Percentiles rank a stretch among this genome's conserved stretches.
These are phyloP conservation scores for Catenaria anguillulae DNA, from an alignment of 371 early-diverging fungal genomes.

Conservation along the genomic window DNA sequence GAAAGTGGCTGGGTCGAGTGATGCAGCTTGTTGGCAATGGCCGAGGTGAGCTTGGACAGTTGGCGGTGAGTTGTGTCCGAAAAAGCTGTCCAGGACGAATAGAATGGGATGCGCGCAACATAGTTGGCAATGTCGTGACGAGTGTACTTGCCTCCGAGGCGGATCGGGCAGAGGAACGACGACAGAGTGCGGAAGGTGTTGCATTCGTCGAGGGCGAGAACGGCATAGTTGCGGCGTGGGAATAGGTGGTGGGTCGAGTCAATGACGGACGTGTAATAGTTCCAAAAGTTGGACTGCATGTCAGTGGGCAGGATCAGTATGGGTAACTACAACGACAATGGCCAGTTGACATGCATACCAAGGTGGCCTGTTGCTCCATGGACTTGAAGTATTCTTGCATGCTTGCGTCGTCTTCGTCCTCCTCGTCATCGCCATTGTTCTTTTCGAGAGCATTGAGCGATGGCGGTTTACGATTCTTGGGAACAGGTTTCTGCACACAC, in stretches of 20 bases:
- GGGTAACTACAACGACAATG: too few species aligned
- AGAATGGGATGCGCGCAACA: constrained; percentile 18
- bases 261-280: constrained; percentile 8
- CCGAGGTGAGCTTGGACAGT: background rate
- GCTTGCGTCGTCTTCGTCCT: background rate
- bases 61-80: constrained; percentile 2
- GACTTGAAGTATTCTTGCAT: background rate
- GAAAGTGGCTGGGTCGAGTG: background rate
- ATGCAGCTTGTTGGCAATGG: background rate
- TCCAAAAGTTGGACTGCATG: background rate
- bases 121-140: constrained; percentile 14
- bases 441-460: background rate
- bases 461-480: background rate
- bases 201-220: constrained; percentile 19
- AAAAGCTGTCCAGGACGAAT: constrained; percentile 1
- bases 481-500: too few species aligned
- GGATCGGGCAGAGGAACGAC: constrained; percentile 13
- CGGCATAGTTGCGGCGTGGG: constrained; percentile 15
- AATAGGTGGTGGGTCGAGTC: constrained; percentile 13
- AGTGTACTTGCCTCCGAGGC: background rate
- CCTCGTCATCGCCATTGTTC: background rate
- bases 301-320: background rate
- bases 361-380: background rate
- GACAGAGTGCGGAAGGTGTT: constrained; percentile 18
- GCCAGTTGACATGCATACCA: background rate